Percentiles rank a stretch among this genome's conserved stretches.
Evolutionary conservation across 768 basidiomycete genomes (phyloP).

Genomic region (Leucocoprinus sp.): DNA sequence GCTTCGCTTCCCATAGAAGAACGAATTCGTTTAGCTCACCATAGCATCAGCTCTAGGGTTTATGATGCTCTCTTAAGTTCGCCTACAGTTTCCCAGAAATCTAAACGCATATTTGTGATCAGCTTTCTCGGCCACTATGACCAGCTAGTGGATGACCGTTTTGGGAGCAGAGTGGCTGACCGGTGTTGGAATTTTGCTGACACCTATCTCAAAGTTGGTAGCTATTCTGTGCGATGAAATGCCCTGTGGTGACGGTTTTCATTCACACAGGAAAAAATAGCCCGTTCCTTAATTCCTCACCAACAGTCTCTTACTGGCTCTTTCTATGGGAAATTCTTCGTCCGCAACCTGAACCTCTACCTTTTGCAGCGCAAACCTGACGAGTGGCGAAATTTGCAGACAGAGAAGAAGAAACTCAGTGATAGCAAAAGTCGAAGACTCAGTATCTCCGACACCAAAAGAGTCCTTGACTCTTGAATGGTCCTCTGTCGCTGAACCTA

Average conservation of each 20-base stretch:
- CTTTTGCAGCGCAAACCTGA: conserved; percentile 72
- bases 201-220: conserved; percentile 76
- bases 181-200: conserved; percentile 91
- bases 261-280: conserved; percentile 76
- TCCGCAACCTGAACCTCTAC: conserved; percentile 67
- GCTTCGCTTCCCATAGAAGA: conserved; percentile 48
- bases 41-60: conserved; percentile 65
- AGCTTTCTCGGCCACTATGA: conserved; percentile 75
- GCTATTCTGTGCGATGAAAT: neutral
- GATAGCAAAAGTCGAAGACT: conserved; percentile 10
- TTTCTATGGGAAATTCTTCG: conserved; percentile 84
- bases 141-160: conserved; percentile 76
- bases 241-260: conserved; percentile 7
- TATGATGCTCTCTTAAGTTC: conserved; percentile 74
- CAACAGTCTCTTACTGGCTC: conserved; percentile 68
- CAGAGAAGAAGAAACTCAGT: conserved; percentile 28
- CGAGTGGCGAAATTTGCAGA: conserved; percentile 76
- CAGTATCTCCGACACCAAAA: conserved; percentile 5
- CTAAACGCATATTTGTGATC: conserved; percentile 64
- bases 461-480: neutral
- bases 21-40: conserved; percentile 41
- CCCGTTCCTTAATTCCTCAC: conserved; percentile 63
- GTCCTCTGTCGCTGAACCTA: neutral
- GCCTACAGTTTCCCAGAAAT: conserved; percentile 51
- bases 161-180: conserved; percentile 86